Conservation (phyloP, 2,329 filamentous ascomycete species). For the Aureobasidium subglaciale region DNA sequence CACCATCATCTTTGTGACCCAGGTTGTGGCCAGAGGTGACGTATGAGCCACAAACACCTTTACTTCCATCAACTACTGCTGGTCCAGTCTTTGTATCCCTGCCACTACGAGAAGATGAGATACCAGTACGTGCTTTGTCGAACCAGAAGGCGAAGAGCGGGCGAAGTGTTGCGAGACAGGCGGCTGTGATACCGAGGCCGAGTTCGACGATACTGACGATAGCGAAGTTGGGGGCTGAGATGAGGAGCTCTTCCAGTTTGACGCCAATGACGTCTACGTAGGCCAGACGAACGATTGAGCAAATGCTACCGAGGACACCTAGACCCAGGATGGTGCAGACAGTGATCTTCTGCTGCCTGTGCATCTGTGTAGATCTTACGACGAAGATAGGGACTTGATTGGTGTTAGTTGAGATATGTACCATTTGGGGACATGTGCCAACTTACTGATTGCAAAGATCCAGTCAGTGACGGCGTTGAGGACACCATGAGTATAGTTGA, state of each 20-base stretch:
- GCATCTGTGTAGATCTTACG: slow-evolving; percentile 35
- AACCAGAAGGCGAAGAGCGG: slow-evolving; percentile 25
- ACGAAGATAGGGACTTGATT: slow-evolving; percentile 31
- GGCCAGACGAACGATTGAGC: slow-evolving; percentile 23
- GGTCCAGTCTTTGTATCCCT: not conserved
- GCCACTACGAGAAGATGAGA: not conserved
- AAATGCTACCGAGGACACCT: slow-evolving; percentile 26
- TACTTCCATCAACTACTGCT: not conserved
- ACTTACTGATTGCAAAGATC: slow-evolving; percentile 27
- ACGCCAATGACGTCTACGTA: slow-evolving; percentile 21
- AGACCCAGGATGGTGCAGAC: slow-evolving; percentile 35
- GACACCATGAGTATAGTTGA: slow-evolving; percentile 19
- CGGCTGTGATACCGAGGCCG: slow-evolving; percentile 29
- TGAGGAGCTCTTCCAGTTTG: slow-evolving; percentile 19
- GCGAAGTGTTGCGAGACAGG: slow-evolving; percentile 27
- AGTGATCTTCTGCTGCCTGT: slow-evolving; percentile 33
- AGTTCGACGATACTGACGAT: slow-evolving; percentile 28
- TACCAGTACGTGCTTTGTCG: slow-evolving; percentile 9
- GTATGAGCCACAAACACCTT: slow-evolving; percentile 1
- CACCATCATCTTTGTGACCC: slow-evolving; percentile 4
- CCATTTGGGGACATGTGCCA: not conserved
- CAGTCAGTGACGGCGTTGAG: slow-evolving; percentile 34
- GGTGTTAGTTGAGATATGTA: not conserved
- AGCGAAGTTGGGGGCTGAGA: slow-evolving; percentile 21
- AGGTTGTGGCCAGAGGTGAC: not conserved